Evolutionary conservation across 345 rosid species (phyloP), one percentile per base, ranked within the genome.

Genomic region (Pugionium dolabratum): DNA sequence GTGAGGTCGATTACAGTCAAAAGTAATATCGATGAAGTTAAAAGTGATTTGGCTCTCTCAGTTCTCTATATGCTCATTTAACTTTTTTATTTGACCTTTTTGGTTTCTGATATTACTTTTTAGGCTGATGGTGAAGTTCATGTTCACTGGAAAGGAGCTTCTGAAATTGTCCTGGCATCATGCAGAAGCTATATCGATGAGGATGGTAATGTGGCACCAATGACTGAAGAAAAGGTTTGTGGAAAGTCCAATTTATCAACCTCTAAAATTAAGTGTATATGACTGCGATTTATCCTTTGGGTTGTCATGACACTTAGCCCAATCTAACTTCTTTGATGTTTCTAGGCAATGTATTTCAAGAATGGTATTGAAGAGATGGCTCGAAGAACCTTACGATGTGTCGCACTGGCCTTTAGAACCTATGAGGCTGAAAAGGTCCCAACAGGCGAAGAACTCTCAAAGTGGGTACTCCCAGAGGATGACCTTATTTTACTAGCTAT

Each of bases 121-220:
- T 78, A 91, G 99, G 63, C 83, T 35, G 82, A 85, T 75, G 86
- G 87, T 31, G 62, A 85, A 75, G 96, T 95, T 71, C 90, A 51
- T 73, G 69, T 95, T 80, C 95, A 95, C 77, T 95, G 99, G 99
- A 95, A 95, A 81, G 99, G 99, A 54, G 99, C 96, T 56, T 97
- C 99, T 42, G 99, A 95, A 82, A 87, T 95, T 77, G 90, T 91
- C 71, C 76, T 95, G 71, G 81, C 84, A 53, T 83, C 84, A 8
- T 95, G 99, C 70, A 69, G 81, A 9, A 48, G 64, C 46, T 95
- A 82, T 80, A 71, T 89, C 42, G 94, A 89, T 70, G 61, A 77
- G 66, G 81, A 79, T 70, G 91, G 82, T 64, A 56, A 55, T 44
- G 44, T 79, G 72, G 80, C 81, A 54, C 64, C 81, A 53, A 80